Evolutionary conservation across 345 rosid species (phyloP), one percentile per base, ranked within the genome.

Genomic region (Eutrema yunnanense): DNA sequence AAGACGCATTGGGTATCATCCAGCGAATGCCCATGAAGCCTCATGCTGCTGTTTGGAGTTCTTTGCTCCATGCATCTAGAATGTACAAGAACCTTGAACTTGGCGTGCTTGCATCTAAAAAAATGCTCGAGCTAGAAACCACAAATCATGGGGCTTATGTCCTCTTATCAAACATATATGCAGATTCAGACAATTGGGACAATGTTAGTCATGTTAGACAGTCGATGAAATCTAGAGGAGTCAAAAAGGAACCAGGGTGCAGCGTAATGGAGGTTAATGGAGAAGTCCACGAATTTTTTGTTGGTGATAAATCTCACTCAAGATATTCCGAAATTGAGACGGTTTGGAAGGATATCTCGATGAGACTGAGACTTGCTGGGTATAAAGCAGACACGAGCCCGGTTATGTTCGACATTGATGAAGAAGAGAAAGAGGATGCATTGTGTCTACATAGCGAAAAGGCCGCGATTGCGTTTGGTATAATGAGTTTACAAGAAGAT

Each of bases 401-500:
- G 0, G 92, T 90, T 64, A 69, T 87, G 80, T 88, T 85, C 29
- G 92, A 88, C 62, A 86, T 88, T 67, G 94, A 90, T 54, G 96
- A 86, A 63, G 88, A 88, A 58, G 90, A 88, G 63, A 88, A 90
- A 70, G 94, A 88, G 76, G 84, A 85, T 66, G 84, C 87, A 4
- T 58, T 90, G 82, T 81, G 85, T 48, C 65, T 84, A 22, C 94
- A 86, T 55, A 86, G 92, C 22, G 96, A 90, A 79, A 90, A 88
- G 60, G 73, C 88, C 4, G 96, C 93, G 1, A 84, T 85, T 54
- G 90, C 86, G 30, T 79, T 86, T 56, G 90, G 95, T 58, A 68
- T 86, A 71, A 74, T 90, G 55, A 84, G 86, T 71, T 76, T 88
- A 68, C 81, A 78, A 56, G 79, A 81, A 67, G 87, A 83, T 8